Base-by-base conservation (phyloP, 495 filamentous ascomycete genomes). In the Aspergillus sparsus region DNA sequence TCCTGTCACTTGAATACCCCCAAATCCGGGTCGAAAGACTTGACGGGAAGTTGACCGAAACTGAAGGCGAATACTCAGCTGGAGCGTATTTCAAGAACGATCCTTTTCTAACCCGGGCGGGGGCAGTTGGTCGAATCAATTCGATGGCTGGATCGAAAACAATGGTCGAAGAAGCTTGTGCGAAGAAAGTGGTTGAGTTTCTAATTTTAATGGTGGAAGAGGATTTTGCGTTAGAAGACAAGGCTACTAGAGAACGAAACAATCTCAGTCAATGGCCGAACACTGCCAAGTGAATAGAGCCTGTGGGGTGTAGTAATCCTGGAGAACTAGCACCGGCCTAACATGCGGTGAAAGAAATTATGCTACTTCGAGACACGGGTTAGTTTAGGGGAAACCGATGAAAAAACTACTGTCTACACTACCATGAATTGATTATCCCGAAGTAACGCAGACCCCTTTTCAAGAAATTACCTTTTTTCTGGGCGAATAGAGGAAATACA, bases 31-130 rank as follows among this genome's bases (percentile, higher is more conserved):
- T 59, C 10, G 49, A 63, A 2, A 52, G 64, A 13, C 10, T 41
- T 3, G 61, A 64, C 21, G 58, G 63, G 16, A 52, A 53, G 10
- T 45, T 58, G 7, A 55, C 62, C 44, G 61, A 62, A 5, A 27
- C 56, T 12, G 41, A 58, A 13, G 60, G 56, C 9, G 46, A 57
- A 34, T 69, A 66, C 53, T 59, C 50, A 5, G 58, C 55, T 3
- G 65, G 57, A 2, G 73, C 68, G 8, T 62, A 55, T 8, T 75
- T 76, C 53, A 56, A 67, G 6, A 35, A 16, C 2, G 56, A 75
- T 21, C 74, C 73, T 2, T 77, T 70, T 52, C 68, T 78, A 6
- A 45, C 53, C 31, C 68, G 74, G 0, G 76, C 70, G 0, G 72
- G 76, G 9, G 65, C 69, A 3, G 63, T 77, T 34, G 62, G 63